phyloP scores from a whole-genome alignment of 2,329 filamentous ascomycete genomes.

The Chaetomium sp. region DNA sequence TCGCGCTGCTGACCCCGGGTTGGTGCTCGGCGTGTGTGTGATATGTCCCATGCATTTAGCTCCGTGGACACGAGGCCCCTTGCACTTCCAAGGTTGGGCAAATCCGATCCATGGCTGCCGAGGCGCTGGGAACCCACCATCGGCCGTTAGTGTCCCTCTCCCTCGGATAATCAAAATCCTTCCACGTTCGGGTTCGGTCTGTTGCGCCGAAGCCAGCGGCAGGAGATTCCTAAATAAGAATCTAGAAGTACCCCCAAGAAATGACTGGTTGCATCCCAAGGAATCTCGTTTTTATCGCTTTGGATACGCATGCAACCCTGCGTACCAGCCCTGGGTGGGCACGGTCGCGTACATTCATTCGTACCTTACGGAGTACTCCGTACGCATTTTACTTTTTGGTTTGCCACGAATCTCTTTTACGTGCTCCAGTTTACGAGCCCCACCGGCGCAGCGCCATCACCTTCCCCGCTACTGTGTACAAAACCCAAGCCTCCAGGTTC shows the following conservation, averaged over 20 bases:
- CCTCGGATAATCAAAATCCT: slow-evolving; percentile 21
- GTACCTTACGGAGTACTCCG: no score
- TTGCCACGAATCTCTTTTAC: background rate
- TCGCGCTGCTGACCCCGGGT: background rate
- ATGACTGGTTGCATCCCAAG: background rate
- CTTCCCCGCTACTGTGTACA: background rate
- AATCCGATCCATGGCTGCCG: slow-evolving; percentile 16
- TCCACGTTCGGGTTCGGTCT: slow-evolving; percentile 1
- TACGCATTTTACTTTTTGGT: background rate
- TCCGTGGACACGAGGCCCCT: background rate
- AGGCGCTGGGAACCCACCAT: slow-evolving; percentile 7
- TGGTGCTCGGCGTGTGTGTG: background rate
- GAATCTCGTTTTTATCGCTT: background rate
- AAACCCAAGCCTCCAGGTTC: background rate
- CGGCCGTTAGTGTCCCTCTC: slow-evolving; percentile 9
- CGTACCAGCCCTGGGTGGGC: background rate
- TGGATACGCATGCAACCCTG: background rate
- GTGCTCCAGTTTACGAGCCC: background rate
- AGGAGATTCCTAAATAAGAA: background rate
- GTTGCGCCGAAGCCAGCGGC: slow-evolving; percentile 1
- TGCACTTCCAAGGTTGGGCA: background rate
- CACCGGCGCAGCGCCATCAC: background rate
- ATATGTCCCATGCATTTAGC: slow-evolving; percentile 9
- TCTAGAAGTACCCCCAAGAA: background rate
- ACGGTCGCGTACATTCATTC: no score